phyloP scores from a whole-genome alignment of 164 flowering plant species.

The Magnolia kwangsiensis region DNA sequence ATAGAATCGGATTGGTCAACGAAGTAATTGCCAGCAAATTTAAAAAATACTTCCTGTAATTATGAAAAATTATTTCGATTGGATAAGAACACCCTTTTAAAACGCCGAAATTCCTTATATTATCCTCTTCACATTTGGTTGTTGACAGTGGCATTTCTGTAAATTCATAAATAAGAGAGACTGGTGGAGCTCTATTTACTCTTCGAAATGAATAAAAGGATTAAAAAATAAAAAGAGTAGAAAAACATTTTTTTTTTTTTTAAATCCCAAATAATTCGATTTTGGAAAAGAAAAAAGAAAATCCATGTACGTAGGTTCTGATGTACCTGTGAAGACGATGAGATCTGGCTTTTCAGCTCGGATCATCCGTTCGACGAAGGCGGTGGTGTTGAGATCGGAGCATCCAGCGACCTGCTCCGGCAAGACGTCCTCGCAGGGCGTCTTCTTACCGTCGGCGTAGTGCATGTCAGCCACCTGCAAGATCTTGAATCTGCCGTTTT shows the following conservation, averaged over 20 bases:
- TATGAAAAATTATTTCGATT: no score
- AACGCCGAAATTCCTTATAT: no score
- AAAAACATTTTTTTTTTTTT: neutral
- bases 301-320: neutral
- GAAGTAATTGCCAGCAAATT: no score
- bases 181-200: no score
- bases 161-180: no score
- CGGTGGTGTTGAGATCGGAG: conserved; percentile 93
- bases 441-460: conserved; percentile 61
- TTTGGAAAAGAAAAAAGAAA: neutral
- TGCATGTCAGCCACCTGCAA: conserved; percentile 97
- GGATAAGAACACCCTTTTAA: no score
- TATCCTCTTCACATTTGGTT: no score
- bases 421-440: conserved; percentile 61
- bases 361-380: conserved; percentile 66
- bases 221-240: no score
- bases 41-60: no score
- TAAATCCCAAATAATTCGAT: neutral
- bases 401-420: conserved; percentile 50
- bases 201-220: no score
- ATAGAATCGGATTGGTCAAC: no score
- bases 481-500: conserved; percentile 70
- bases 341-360: conserved; percentile 76
- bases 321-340: conserved; percentile 81
- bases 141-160: no score